These are phyloP conservation scores for Sanghuangporus sanghuang DNA, from an alignment of 1,284 basidiomycete genomes.

Conservation along the genomic window DNA sequence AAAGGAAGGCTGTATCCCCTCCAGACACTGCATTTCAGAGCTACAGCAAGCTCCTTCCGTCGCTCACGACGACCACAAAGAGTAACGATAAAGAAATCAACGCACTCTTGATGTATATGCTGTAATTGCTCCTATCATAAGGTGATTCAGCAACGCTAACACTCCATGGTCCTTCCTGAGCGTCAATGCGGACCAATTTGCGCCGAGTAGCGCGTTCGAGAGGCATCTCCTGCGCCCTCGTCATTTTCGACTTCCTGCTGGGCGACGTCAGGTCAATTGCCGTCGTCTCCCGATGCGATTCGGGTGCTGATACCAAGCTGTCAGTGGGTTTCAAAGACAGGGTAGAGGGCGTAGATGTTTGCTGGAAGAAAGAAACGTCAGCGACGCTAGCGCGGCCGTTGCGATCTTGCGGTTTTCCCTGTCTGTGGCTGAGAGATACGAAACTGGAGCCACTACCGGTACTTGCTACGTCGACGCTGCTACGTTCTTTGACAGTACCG, in stretches of 20 bases:
- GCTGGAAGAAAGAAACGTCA: constrained; percentile 33
- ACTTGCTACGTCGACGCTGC: constrained; percentile 30
- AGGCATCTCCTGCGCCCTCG: constrained; percentile 14
- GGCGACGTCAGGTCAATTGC: constrained; percentile 26
- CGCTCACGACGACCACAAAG: neutral
- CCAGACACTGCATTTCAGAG: neutral
- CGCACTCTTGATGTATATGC: constrained; percentile 55
- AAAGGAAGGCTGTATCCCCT: neutral
- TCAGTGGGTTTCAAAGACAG: constrained; percentile 18
- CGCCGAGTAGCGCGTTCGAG: constrained; percentile 29
- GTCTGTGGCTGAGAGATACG: constrained; percentile 24
- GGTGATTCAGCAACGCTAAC: constrained; percentile 71
- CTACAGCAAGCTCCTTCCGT: neutral
- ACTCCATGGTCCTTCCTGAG: constrained; percentile 66
- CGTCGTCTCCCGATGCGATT: constrained; percentile 27
- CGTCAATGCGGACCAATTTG: constrained; percentile 46
- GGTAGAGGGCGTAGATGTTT: constrained; percentile 22
- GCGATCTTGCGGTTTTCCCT: constrained; percentile 24
- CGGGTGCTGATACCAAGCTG: constrained; percentile 28
- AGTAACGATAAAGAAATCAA: constrained; percentile 13
- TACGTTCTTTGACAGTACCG: constrained; percentile 3
- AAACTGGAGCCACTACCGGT: constrained; percentile 24
- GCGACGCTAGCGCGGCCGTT: constrained; percentile 29
- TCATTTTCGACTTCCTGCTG: constrained; percentile 19
- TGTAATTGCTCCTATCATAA: constrained; percentile 53